Evolutionary conservation across 2,329 filamentous ascomycete species (phyloP), one percentile per base, ranked within the genome.

Genomic region (Teratosphaeriaceae sp.): DNA sequence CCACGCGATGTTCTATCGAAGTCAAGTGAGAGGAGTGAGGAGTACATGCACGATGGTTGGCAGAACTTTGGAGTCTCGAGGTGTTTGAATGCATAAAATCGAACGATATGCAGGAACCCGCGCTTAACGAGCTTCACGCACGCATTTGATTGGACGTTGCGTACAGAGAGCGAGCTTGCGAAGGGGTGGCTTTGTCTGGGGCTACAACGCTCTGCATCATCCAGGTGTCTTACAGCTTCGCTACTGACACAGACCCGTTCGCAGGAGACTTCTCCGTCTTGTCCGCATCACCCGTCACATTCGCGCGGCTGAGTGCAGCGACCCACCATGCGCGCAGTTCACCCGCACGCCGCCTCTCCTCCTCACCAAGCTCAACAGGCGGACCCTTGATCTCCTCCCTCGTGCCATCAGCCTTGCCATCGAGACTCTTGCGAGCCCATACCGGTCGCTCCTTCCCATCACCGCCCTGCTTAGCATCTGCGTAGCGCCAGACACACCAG

Each of bases 401-500:
- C 7, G 56, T 36, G 7, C 19, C 20, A 15, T 15, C 54, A 20
- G 43, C 43, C 51, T 40, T 44, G 6, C 38, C 36, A 13, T 44
- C 34, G n/a, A 43, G 21, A 8, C 40, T 37, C 45, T 50, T 48
- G 16, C 58, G 33, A 26, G 61, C 62, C 27, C 57, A 60, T 42
- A 54, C 61, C 19, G 47, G 46, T 37, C 46, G 47, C 20, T 44
- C 44, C 8, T 19, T 35, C 3, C 41, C 24, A 3, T 22, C 54
- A 4, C 48, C 57, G 38, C 55, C 55, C 8, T 39, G 43, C 0
- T 58, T 60, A 54, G 50, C 30, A 45, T 58, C 49, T 13, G 38
- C 42, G 20, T 50, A 50, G 3, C 66, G 56, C 68, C 70, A 74
- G 2, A 72, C 70, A 44, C 67, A 71, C 71, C 71, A 74, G 2